phyloP scores from a whole-genome alignment of 352 stramenopile species.

The Globisporangium middletonii region DNA sequence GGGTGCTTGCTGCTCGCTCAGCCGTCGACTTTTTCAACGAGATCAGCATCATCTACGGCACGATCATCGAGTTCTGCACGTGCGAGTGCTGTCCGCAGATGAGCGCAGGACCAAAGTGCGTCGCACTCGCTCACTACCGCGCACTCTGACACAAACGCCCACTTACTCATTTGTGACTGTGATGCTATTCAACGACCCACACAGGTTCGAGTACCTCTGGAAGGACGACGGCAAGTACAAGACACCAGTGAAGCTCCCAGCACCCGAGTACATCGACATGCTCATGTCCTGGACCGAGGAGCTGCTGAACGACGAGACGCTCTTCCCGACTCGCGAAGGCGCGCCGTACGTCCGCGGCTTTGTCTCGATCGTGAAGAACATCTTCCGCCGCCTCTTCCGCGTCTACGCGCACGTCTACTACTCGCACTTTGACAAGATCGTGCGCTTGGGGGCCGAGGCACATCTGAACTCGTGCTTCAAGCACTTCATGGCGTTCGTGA shows the following conservation, averaged over 20 bases:
- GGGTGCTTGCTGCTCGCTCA: slow-evolving; percentile 14
- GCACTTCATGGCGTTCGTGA: slow-evolving; percentile 97
- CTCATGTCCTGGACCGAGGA: slow-evolving; percentile 91
- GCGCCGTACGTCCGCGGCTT: slow-evolving; percentile 82
- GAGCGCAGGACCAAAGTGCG: slow-evolving; percentile 63
- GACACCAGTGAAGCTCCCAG: slow-evolving; percentile 57
- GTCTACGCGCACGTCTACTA: slow-evolving; percentile 97
- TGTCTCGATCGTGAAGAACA: slow-evolving; percentile 81
- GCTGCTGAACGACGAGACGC: slow-evolving; percentile 69
- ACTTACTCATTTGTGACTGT: too few species aligned
- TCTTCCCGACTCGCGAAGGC: slow-evolving; percentile 71
- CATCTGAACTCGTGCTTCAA: slow-evolving; percentile 99
- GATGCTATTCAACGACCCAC: too few species aligned
- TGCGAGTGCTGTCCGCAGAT: slow-evolving; percentile 61
- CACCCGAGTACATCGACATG: slow-evolving; percentile 90
- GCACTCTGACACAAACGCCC: background rate
- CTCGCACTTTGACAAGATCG: slow-evolving; percentile 94
- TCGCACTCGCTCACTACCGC: background rate
- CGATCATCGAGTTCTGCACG: slow-evolving; percentile 82
- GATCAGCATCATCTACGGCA: slow-evolving; percentile 91
- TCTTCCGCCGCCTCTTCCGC: slow-evolving; percentile 95
- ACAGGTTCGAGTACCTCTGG: slow-evolving; percentile 87
- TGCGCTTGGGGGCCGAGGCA: slow-evolving; percentile 90
- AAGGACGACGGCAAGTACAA: slow-evolving; percentile 76
- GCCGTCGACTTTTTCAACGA: slow-evolving; percentile 95